phyloP scores from a whole-genome alignment of 2,329 filamentous ascomycete genomes.

The Xylariomycetidae sp. region DNA sequence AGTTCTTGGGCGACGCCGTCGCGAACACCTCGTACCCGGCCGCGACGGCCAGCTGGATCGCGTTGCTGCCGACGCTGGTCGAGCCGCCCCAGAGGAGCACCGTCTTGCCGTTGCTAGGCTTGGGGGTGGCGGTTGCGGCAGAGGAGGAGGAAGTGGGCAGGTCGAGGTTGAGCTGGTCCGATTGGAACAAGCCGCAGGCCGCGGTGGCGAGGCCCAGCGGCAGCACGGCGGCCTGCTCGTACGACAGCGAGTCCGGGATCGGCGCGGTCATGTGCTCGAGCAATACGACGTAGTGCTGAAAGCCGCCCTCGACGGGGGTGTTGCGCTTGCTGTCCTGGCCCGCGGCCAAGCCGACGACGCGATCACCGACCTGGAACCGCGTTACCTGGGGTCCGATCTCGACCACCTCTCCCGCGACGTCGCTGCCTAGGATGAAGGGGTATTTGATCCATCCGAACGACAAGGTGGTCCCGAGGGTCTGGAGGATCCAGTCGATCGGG shows the following conservation, averaged over 20 bases:
- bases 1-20: conserved; percentile 33
- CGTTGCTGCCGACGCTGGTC: conserved; percentile 8
- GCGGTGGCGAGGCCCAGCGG: conserved; percentile 24
- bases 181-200: conserved; percentile 18
- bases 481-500: conserved; percentile 25
- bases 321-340: conserved; percentile 4
- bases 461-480: conserved; percentile 16
- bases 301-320: conserved; percentile 17
- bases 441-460: conserved; percentile 18
- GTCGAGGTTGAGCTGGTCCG: conserved; percentile 9
- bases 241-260: conserved; percentile 16
- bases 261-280: conserved; percentile 1
- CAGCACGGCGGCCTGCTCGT: conserved; percentile 18
- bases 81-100: neutral
- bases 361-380: conserved; percentile 27
- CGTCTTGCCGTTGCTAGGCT: conserved; percentile 5
- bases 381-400: conserved; percentile 19
- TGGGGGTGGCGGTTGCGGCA: too few relatives aligned
- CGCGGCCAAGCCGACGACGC: conserved; percentile 20
- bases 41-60: conserved; percentile 36
- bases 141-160: too few relatives aligned
- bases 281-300: conserved; percentile 21
- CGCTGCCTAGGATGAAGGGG: conserved; percentile 26
- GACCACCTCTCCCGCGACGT: conserved; percentile 27
- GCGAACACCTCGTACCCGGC: conserved; percentile 37